Base-by-base conservation (phyloP, 2,329 filamentous ascomycete species). In the Raffaelea deltoideospora region DNA sequence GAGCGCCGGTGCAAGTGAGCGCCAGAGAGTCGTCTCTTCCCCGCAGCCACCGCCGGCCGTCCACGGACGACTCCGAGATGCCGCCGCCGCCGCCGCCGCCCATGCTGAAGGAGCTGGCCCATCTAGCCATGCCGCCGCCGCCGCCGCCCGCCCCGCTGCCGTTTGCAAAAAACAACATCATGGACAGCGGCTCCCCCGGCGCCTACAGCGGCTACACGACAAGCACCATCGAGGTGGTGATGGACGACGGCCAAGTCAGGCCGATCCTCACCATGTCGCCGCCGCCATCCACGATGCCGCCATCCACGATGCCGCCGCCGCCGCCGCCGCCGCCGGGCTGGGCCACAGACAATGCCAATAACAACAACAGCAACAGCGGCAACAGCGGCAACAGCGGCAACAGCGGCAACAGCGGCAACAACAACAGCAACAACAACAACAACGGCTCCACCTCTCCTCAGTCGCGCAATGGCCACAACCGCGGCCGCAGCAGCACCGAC, bases 201-300 rank as follows among this genome's bases (percentile, higher is more conserved):
- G 50, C 65, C 32, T 60, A 64, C 42, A 52, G 55, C 23, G 61
- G 61, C 2, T 45, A 62, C 14, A 63, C 61, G 8, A 66, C 69
- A 0, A 72, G 67, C 5, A 67, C 72, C 48, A 76, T 79, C 44
- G 73, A 79, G 50, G 74, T 79, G 42, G 71, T 79, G 34, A 74
- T 75, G 66, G 72, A 78, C 44, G 69, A 74, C 3, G 68, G 73
- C 6, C 63, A 69, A 15, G 46, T 45, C 26, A 41, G 41, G 24
- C 42, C 37, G 22, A 24, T 43, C n/a, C 9, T 43, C 5, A 35
- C 37, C 29, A 42, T 37, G 19, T 39, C 37, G 7, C 39, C 42
- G 18, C 32, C 27, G 6, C 30, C 43, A 18, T 67, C 41, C 50
- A 53, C 29, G 57, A 53, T 29, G 59, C 67, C 2, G 61, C 64